Percentiles rank a stretch among this genome's conserved stretches.
Evolutionary conservation across 352 stramenopile genomes (phyloP).

Genomic region (Pythium diclinum): DNA sequence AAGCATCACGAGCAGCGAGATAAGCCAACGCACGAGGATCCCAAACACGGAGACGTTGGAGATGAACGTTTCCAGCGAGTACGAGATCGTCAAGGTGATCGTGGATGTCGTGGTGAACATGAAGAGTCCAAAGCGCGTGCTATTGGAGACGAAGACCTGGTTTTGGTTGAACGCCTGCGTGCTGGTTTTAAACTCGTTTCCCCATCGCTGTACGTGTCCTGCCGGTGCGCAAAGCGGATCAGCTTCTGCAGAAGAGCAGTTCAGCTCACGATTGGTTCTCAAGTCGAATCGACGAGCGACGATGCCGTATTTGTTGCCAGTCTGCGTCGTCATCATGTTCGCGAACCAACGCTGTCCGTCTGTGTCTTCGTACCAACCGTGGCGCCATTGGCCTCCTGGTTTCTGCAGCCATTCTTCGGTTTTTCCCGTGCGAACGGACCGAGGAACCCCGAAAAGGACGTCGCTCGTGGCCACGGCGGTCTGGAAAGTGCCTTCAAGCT

Average conservation of each 20-base stretch:
- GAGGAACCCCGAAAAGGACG: no score
- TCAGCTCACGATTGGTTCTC: not conserved
- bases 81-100: slow-evolving; percentile 22
- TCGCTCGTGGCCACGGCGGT: no score
- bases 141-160: slow-evolving; percentile 25
- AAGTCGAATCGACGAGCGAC: slow-evolving; percentile 24
- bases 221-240: not conserved
- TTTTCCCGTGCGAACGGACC: slow-evolving; percentile 21
- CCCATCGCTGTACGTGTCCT: not conserved
- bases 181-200: not conserved
- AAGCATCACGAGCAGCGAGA: slow-evolving; percentile 16
- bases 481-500: slow-evolving; percentile 25
- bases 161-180: slow-evolving; percentile 31
- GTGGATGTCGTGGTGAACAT: slow-evolving; percentile 14
- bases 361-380: slow-evolving; percentile 32
- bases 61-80: slow-evolving; percentile 36
- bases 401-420: slow-evolving; percentile 25
- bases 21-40: slow-evolving; percentile 36
- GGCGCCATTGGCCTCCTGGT: slow-evolving; percentile 29
- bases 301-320: slow-evolving; percentile 9
- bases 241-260: no score
- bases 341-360: slow-evolving; percentile 17
- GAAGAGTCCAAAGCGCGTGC: slow-evolving; percentile 29
- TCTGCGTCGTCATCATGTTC: slow-evolving; percentile 22
- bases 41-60: slow-evolving; percentile 33